Conservation (phyloP, 768 basidiomycete genomes). For the Termitomyces sp. region DNA sequence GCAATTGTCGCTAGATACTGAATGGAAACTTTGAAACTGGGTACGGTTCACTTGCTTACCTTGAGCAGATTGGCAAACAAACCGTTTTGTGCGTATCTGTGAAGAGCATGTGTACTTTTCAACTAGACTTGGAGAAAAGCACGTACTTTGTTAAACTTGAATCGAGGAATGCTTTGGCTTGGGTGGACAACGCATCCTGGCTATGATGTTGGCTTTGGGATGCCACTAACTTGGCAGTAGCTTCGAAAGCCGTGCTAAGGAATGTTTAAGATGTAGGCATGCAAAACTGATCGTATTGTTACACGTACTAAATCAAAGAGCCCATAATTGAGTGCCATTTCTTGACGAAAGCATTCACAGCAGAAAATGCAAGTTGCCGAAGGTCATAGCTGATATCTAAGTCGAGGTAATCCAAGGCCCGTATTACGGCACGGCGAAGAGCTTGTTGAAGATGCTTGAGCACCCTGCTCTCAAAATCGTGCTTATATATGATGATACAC, state of each 20-base stretch:
- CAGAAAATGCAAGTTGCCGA: slow-evolving; percentile 58
- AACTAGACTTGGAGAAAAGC: background rate
- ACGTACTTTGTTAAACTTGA: slow-evolving; percentile 41
- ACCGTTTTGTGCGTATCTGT: slow-evolving; percentile 53
- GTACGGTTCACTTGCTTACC: slow-evolving; percentile 25
- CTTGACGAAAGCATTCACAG: slow-evolving; percentile 57
- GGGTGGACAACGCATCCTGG: slow-evolving; percentile 54
- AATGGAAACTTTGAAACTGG: too few relatives aligned
- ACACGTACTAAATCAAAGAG: slow-evolving; percentile 45
- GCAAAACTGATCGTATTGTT: background rate
- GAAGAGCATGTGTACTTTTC: slow-evolving; percentile 1
- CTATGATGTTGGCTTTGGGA: slow-evolving; percentile 40
- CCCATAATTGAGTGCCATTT: slow-evolving; percentile 50
- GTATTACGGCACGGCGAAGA: slow-evolving; percentile 47
- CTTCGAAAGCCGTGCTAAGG: slow-evolving; percentile 48
- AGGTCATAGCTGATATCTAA: slow-evolving; percentile 60
- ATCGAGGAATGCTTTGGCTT: slow-evolving; percentile 52
- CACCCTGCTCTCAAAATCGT: slow-evolving; percentile 54
- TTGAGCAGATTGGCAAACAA: slow-evolving; percentile 54
- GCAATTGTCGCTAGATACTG: slow-evolving; percentile 34
- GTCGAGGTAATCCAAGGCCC: slow-evolving; percentile 44
- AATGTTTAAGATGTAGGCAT: background rate
- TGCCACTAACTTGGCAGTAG: slow-evolving; percentile 40
- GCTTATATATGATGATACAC: slow-evolving; percentile 66
- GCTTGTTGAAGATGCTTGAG: slow-evolving; percentile 49